A percentile compares a stretch with the other conserved stretches of the same genome.
These are phyloP conservation scores for Pichia sp. DNA, from an alignment of 1,139 yeast genomes.

Conservation along the genomic window DNA sequence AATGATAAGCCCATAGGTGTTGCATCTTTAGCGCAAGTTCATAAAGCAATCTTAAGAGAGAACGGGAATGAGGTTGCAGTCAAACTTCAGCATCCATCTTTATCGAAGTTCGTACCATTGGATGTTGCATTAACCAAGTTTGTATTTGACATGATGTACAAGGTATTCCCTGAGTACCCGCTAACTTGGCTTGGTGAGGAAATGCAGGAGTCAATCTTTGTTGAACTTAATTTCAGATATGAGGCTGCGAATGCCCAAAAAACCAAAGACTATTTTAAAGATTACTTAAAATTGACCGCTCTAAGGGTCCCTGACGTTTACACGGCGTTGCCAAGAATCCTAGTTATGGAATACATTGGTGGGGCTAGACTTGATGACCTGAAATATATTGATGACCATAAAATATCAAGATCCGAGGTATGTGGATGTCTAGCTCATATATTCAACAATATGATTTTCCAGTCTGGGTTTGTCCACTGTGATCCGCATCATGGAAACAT, in stretches of 20 bases:
- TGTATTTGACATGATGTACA: constrained; percentile 70
- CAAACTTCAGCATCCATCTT: constrained; percentile 88
- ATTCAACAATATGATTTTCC: constrained; percentile 92
- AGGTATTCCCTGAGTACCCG: constrained; percentile 89
- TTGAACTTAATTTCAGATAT: constrained; percentile 80
- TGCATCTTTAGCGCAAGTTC: constrained; percentile 96
- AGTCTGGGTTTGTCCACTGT: constrained; percentile 89
- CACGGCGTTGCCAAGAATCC: constrained; percentile 62
- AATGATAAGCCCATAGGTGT: constrained; percentile 82
- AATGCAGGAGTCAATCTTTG: constrained; percentile 75
- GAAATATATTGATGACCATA: constrained; percentile 53
- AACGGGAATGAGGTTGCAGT: constrained; percentile 82
- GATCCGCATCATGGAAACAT: constrained; percentile 98
- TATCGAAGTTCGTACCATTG: constrained; percentile 82
- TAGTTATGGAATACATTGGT: constrained; percentile 81
- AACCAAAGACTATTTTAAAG: constrained; percentile 63
- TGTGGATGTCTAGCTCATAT: constrained; percentile 83
- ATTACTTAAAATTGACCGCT: constrained; percentile 60
- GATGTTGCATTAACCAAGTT: constrained; percentile 75
- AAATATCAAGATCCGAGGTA: constrained; percentile 72
- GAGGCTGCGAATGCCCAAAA: constrained; percentile 78
- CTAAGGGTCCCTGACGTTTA: constrained; percentile 71
- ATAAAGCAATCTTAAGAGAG: constrained; percentile 58
- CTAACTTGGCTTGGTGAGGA: constrained; percentile 93
- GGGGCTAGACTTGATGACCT: constrained; percentile 84